These are phyloP conservation scores for Heliocybe sulcata DNA, from an alignment of 1,284 basidiomycete species.

Conservation along the genomic window DNA sequence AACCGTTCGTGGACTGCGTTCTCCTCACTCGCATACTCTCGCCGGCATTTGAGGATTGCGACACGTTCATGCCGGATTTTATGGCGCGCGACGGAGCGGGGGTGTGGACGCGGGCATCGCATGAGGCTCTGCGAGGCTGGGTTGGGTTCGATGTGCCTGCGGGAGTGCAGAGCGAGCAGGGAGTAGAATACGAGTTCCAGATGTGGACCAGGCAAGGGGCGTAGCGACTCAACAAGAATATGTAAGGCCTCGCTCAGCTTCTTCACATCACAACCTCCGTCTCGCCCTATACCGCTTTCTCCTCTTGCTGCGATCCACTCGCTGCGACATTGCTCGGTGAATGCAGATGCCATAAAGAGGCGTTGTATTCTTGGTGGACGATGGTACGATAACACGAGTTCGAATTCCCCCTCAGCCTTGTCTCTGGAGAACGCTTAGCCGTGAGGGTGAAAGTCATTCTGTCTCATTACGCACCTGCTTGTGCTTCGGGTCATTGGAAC, in stretches of 20 bases:
- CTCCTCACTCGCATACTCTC: conserved; percentile 81
- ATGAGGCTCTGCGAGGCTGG: conserved; percentile 66
- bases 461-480: conserved; percentile 73
- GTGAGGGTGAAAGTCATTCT: not conserved
- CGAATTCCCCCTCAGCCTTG: not conserved
- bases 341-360: not conserved
- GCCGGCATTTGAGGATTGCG: conserved; percentile 76
- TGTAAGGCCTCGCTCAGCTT: not conserved
- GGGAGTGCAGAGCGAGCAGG: conserved; percentile 77
- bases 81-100: conserved; percentile 7
- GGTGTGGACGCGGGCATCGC: conserved; percentile 52
- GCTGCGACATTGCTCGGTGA: too few species aligned
- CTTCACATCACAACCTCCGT: not conserved
- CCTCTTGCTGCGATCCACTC: too few species aligned
- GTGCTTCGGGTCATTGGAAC: conserved; percentile 93
- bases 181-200: conserved; percentile 81
- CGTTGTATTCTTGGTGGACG: not conserved
- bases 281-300: too few species aligned
- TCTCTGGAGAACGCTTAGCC: conserved; percentile 1
- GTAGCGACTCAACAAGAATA: not conserved
- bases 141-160: conserved; percentile 72
- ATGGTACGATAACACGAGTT: not conserved
- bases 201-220: conserved; percentile 66
- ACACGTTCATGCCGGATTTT: conserved; percentile 83
- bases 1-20: conserved; percentile 59